Conservation (phyloP, 768 basidiomycete genomes). For the Rhizopogon vinicolor region DNA sequence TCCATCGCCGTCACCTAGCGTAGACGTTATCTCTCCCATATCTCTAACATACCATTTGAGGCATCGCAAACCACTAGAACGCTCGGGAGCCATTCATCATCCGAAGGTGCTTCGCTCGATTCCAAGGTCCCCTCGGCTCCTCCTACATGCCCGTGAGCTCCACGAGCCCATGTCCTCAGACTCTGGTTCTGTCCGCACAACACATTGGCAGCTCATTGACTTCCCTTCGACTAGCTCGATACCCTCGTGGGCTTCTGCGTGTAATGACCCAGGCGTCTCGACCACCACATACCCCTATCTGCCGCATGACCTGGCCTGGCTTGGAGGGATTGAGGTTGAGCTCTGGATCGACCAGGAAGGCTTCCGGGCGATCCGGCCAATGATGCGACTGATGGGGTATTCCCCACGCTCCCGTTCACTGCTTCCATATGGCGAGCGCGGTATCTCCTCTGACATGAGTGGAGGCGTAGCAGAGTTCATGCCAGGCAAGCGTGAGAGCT, state of each 20-base stretch:
- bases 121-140: slow-evolving; percentile 6
- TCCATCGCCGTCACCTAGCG: slow-evolving; percentile 25
- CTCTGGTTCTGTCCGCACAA: neutral
- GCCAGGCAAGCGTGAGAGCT: slow-evolving; percentile 53
- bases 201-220: slow-evolving; percentile 13
- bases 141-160: neutral
- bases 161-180: neutral
- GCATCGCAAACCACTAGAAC: slow-evolving; percentile 27
- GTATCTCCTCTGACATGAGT: slow-evolving; percentile 27
- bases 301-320: slow-evolving; percentile 44
- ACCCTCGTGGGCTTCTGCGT: slow-evolving; percentile 1
- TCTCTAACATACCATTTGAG: slow-evolving; percentile 17
- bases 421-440: slow-evolving; percentile 20
- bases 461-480: slow-evolving; percentile 60
- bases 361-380: slow-evolving; percentile 58
- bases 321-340: slow-evolving; percentile 49
- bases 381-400: slow-evolving; percentile 56
- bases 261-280: too few relatives aligned
- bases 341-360: slow-evolving; percentile 84
- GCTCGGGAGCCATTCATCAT: slow-evolving; percentile 26
- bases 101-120: slow-evolving; percentile 2
- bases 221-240: slow-evolving; percentile 3
- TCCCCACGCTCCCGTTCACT: slow-evolving; percentile 28
- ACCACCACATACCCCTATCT: slow-evolving; percentile 16
- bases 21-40: slow-evolving; percentile 17